Evolutionary conservation across 2,329 filamentous ascomycete genomes (phyloP).

Genomic region (Pyrenochaeta sp.): DNA sequence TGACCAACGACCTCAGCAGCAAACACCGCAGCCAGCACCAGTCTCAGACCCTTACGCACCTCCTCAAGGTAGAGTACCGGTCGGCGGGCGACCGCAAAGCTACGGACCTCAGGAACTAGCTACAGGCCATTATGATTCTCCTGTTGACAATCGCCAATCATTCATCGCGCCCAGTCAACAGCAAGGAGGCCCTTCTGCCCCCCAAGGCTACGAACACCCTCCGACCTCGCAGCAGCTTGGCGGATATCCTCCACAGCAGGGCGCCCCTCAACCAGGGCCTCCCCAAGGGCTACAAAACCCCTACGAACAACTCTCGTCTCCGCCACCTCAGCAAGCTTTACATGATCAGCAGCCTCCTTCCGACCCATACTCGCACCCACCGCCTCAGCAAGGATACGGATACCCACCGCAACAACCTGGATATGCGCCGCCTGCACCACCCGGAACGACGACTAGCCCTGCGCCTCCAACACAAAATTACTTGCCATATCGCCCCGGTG

Average conservation of each 20-base stretch:
- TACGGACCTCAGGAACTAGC: constrained; percentile 58
- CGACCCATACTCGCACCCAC: constrained; percentile 40
- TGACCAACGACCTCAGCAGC: constrained; percentile 42
- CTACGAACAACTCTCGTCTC: constrained; percentile 39
- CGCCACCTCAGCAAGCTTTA: constrained; percentile 31
- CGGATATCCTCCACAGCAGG: constrained; percentile 38
- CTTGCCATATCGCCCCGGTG: constrained; percentile 45
- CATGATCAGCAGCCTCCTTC: constrained; percentile 36
- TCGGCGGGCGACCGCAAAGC: constrained; percentile 46
- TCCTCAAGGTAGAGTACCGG: constrained; percentile 46
- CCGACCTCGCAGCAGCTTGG: constrained; percentile 21
- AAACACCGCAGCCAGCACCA: constrained; percentile 39
- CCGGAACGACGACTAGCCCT: constrained; percentile 32
- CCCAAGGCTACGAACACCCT: constrained; percentile 39
- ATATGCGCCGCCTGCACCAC: constrained; percentile 44
- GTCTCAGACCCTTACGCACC: constrained; percentile 49
- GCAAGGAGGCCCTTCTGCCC: constrained; percentile 36
- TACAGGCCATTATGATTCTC: constrained; percentile 57
- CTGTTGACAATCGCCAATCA: constrained; percentile 55
- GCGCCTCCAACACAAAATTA: constrained; percentile 36
- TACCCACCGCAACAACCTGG: constrained; percentile 44
- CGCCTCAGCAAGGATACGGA: constrained; percentile 35
- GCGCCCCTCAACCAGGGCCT: constrained; percentile 20
- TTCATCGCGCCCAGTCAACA: constrained; percentile 39
- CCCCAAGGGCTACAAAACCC: constrained; percentile 31